Evolutionary conservation across 2,329 filamentous ascomycete species (phyloP).

Genomic region (Phaeophleospora eucalypticola): DNA sequence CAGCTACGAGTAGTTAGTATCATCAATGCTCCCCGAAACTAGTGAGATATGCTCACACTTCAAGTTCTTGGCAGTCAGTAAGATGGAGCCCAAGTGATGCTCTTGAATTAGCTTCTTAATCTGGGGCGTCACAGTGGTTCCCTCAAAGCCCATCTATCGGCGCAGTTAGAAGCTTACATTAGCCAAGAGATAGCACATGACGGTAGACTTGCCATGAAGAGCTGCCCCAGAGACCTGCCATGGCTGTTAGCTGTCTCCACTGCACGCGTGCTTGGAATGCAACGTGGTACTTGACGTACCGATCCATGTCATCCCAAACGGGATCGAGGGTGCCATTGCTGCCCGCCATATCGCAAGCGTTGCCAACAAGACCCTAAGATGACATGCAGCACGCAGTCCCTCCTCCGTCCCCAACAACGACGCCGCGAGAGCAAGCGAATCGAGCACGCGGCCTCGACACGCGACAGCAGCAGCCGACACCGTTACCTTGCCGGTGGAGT

Average conservation of each 20-base stretch:
- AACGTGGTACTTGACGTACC: slow-evolving; percentile 48
- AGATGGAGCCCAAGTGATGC: slow-evolving; percentile 82
- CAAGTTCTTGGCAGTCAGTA: slow-evolving; percentile 78
- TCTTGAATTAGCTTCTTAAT: slow-evolving; percentile 76
- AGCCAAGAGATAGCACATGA: slow-evolving; percentile 16
- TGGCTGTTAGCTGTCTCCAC: slow-evolving; percentile 32
- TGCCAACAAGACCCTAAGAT: slow-evolving; percentile 1
- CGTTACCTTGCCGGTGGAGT: slow-evolving; percentile 13
- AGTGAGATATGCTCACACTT: slow-evolving; percentile 53
- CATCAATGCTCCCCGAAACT: not conserved
- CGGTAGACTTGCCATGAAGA: slow-evolving; percentile 31
- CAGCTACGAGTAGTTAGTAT: slow-evolving; percentile 56
- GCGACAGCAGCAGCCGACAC: no score
- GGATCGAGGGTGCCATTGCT: slow-evolving; percentile 44
- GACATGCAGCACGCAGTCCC: slow-evolving; percentile 1
- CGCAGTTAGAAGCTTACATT: slow-evolving; percentile 2
- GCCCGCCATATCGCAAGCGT: slow-evolving; percentile 37
- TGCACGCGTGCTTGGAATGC: not conserved
- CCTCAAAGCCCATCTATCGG: slow-evolving; percentile 73
- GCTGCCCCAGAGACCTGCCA: slow-evolving; percentile 43
- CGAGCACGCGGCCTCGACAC: no score
- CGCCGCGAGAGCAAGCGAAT: not conserved
- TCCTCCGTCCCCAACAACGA: not conserved
- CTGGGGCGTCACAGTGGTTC: slow-evolving; percentile 76
- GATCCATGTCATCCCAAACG: slow-evolving; percentile 69